Evolutionary conservation across 2,329 filamentous ascomycete species (phyloP).

Genomic region (Aspergillus sp.): DNA sequence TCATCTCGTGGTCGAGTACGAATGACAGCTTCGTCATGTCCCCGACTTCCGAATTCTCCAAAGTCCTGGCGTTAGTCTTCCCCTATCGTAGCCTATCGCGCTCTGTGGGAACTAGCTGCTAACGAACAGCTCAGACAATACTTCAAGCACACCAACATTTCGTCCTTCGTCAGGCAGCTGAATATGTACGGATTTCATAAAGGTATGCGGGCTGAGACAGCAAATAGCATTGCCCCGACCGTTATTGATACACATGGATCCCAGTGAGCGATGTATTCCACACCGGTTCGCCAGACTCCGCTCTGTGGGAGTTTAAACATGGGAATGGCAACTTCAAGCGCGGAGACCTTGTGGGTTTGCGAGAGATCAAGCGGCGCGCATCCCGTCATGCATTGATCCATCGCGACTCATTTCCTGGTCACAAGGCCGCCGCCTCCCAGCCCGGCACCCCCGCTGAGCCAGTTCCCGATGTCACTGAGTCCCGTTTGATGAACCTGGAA

Average conservation of each 20-base stretch:
- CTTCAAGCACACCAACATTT: slow-evolving; percentile 99
- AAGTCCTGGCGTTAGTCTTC: slow-evolving; percentile 83
- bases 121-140: slow-evolving; percentile 71
- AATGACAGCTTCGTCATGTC: slow-evolving; percentile 99
- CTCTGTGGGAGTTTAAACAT: slow-evolving; percentile 98
- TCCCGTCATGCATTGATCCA: slow-evolving; percentile 92
- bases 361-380: slow-evolving; percentile 93
- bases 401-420: slow-evolving; percentile 79
- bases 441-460: slow-evolving; percentile 83
- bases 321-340: slow-evolving; percentile 96
- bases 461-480: slow-evolving; percentile 76
- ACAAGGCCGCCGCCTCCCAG: slow-evolving; percentile 74
- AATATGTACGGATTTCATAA: slow-evolving; percentile 99
- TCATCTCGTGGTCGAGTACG: slow-evolving; percentile 93
- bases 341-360: slow-evolving; percentile 83
- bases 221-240: background rate
- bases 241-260: slow-evolving; percentile 13
- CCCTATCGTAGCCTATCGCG: background rate
- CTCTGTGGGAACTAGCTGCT: background rate
- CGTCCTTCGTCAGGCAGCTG: slow-evolving; percentile 93
- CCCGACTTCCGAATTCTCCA: slow-evolving; percentile 94
- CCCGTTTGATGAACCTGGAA: slow-evolving; percentile 73
- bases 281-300: slow-evolving; percentile 87
- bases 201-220: slow-evolving; percentile 58
- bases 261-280: slow-evolving; percentile 97